A percentile compares a stretch with the other conserved stretches of the same genome.
phyloP scores from a whole-genome alignment of 2,329 filamentous ascomycete species.

The Alternaria atra region DNA sequence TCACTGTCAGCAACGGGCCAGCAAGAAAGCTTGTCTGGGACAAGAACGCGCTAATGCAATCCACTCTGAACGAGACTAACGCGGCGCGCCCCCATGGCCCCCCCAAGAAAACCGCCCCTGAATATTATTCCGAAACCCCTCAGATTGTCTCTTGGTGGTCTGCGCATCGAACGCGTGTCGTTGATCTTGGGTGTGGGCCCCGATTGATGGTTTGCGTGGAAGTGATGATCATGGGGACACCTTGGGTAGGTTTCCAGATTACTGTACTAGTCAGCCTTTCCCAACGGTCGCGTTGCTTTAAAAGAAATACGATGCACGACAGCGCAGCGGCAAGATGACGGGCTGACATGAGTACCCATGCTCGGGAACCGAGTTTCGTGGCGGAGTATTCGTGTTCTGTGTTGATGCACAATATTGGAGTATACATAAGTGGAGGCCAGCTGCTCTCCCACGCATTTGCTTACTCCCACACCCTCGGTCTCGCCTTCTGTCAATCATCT shows the following conservation, averaged over 20 bases:
- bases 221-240: conserved; percentile 1
- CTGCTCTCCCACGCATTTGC: background rate
- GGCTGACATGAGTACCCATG: conserved; percentile 3
- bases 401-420: background rate
- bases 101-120: conserved; percentile 6
- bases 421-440: conserved; percentile 1
- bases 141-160: background rate
- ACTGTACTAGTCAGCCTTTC: background rate
- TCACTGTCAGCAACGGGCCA: background rate
- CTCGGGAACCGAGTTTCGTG: conserved; percentile 4
- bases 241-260: background rate
- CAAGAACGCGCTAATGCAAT: conserved; percentile 12
- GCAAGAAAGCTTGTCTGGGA: conserved; percentile 9
- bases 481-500: background rate
- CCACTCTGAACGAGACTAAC: conserved; percentile 1
- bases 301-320: conserved; percentile 1
- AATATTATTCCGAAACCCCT: background rate
- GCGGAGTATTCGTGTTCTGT: conserved; percentile 3
- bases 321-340: background rate
- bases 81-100: background rate
- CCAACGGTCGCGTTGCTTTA: conserved; percentile 2
- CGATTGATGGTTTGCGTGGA: conserved; percentile 3
- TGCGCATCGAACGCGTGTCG: conserved; percentile 16
- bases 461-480: background rate
- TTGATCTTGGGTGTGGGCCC: conserved; percentile 10